Conservation (phyloP, 768 basidiomycete species). For the Lyophyllum atratum region DNA sequence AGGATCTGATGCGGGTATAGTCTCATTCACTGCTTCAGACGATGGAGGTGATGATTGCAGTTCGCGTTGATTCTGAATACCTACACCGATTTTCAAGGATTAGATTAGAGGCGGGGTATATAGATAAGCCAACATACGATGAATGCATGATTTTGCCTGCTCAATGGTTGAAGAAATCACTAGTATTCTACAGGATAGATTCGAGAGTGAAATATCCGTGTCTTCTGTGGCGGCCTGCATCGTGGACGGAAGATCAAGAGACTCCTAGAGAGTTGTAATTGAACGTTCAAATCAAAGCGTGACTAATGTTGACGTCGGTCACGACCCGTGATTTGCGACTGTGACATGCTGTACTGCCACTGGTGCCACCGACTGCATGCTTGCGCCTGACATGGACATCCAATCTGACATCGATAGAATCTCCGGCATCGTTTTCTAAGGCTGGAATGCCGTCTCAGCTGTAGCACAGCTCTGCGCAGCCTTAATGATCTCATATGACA, state of each 20-base stretch:
- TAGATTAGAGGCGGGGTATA: not conserved
- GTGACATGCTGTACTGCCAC: not conserved
- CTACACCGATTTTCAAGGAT: slow-evolving; percentile 8
- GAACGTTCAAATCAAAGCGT: not conserved
- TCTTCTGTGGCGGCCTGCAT: slow-evolving; percentile 1
- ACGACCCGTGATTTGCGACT: not conserved
- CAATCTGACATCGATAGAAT: too few species aligned
- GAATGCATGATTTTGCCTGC: slow-evolving; percentile 24
- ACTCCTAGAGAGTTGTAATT: too few species aligned
- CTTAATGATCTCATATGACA: too few species aligned
- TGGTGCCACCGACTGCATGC: not conserved
- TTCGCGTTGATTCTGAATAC: slow-evolving; percentile 7
- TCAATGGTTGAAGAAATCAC: slow-evolving; percentile 27
- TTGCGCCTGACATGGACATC: too few species aligned
- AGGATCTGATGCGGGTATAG: slow-evolving; percentile 1
- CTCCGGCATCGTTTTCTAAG: too few species aligned
- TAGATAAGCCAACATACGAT: slow-evolving; percentile 13
- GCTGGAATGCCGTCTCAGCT: too few species aligned
- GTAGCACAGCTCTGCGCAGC: too few species aligned
- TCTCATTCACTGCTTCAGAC: not conserved
- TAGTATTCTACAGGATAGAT: slow-evolving; percentile 33
- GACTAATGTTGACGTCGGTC: not conserved
- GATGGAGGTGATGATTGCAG: not conserved
- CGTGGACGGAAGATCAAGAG: not conserved
- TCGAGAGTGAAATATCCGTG: slow-evolving; percentile 3